A percentile compares a stretch with the other conserved stretches of the same genome.
phyloP scores from a whole-genome alignment of 805 yeast species.

The Saturnispora kantuleensis region DNA sequence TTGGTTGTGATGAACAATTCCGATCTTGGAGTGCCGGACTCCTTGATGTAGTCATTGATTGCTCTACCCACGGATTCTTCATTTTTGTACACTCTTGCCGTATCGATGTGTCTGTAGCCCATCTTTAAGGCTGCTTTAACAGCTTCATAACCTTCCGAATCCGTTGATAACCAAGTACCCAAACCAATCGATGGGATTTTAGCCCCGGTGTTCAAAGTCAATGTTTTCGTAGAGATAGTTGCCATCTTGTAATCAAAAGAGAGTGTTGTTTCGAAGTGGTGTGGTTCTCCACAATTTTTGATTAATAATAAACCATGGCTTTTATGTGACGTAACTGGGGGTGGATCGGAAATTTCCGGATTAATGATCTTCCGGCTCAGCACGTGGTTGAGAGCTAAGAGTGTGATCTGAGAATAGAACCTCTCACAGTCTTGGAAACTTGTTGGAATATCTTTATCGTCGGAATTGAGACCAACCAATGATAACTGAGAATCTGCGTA shows the following conservation, averaged over 20 bases:
- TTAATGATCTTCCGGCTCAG: too few relatives aligned
- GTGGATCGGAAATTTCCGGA: too few relatives aligned
- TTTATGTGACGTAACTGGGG: too few relatives aligned
- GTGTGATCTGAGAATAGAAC: too few relatives aligned
- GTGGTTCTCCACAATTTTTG: not conserved
- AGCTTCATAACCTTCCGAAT: constrained; percentile 43
- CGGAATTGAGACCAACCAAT: too few relatives aligned
- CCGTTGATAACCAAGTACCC: constrained; percentile 16
- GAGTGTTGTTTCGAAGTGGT: not conserved
- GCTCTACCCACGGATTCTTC: constrained; percentile 55
- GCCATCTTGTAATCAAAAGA: not conserved
- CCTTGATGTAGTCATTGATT: constrained; percentile 33
- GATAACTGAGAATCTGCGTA: too few relatives aligned
- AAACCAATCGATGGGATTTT: constrained; percentile 15
- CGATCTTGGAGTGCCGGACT: constrained; percentile 47
- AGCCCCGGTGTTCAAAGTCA: constrained; percentile 11
- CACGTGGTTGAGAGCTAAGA: too few relatives aligned
- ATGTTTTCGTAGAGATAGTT: not conserved
- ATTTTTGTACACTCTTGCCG: constrained; percentile 60
- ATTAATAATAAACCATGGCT: too few relatives aligned
- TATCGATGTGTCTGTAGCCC: constrained; percentile 72
- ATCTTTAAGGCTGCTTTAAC: constrained; percentile 50
- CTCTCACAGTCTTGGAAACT: too few relatives aligned
- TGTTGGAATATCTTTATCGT: too few relatives aligned
- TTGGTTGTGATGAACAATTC: constrained; percentile 58